These are phyloP conservation scores for Suhomyces wounanorum DNA, from an alignment of 1,139 yeast species.

Conservation along the genomic window DNA sequence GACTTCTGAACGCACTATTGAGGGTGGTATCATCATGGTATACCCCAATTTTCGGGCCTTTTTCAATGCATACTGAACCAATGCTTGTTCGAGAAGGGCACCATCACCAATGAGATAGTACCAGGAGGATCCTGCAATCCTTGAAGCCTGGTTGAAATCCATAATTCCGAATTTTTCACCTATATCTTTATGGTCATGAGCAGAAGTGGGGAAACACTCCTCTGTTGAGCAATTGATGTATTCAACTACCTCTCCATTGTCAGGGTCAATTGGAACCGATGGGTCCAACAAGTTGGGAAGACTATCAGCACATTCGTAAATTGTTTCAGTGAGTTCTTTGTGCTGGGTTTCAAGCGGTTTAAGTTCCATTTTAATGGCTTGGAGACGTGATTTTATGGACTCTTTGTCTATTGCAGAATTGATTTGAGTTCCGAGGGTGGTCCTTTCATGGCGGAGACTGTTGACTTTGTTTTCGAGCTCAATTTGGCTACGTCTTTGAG, in stretches of 20 bases:
- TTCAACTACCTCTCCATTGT: conserved; percentile 40
- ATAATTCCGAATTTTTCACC: conserved; percentile 63
- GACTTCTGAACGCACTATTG: conserved; percentile 76
- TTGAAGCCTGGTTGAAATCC: conserved; percentile 72
- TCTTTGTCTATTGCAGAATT: conserved; percentile 16
- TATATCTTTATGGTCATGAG: conserved; percentile 63
- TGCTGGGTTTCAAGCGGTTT: conserved; percentile 36
- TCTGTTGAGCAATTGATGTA: conserved; percentile 48
- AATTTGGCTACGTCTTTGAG: conserved; percentile 28
- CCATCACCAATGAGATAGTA: conserved; percentile 86
- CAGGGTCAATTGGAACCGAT: conserved; percentile 48
- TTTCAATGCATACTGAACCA: conserved; percentile 73
- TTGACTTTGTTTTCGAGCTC: conserved; percentile 27
- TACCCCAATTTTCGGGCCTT: conserved; percentile 71
- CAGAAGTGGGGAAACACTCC: conserved; percentile 23
- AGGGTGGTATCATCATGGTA: conserved; percentile 76
- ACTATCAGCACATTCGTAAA: conserved; percentile 47
- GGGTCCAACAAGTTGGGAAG: conserved; percentile 71
- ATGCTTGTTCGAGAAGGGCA: conserved; percentile 86
- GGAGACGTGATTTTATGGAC: conserved; percentile 31
- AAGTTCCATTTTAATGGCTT: conserved; percentile 36
- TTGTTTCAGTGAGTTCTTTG: conserved; percentile 26
- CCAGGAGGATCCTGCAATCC: conserved; percentile 85
- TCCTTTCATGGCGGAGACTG: conserved; percentile 31
- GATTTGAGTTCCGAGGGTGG: conserved; percentile 28